phyloP scores from a whole-genome alignment of 2,329 filamentous ascomycete genomes.

The Pseudogymnoascus sp. region DNA sequence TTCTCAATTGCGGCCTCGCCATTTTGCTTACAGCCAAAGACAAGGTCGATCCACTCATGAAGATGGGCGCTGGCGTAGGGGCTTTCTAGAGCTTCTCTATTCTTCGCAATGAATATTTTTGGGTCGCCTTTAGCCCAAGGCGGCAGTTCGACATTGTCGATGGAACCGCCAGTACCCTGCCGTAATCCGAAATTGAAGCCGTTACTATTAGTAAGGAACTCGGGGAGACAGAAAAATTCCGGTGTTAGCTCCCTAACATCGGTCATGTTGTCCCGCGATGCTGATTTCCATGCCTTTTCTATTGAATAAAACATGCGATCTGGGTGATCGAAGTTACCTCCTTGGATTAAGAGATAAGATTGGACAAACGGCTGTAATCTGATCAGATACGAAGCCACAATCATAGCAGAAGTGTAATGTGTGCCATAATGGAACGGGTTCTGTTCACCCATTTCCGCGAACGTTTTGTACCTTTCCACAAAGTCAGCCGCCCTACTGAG shows the following conservation, averaged over 20 bases:
- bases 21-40: constrained; percentile 90
- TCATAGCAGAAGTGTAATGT: constrained; percentile 98
- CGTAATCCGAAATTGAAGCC: constrained; percentile 85
- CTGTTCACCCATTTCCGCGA: constrained; percentile 81
- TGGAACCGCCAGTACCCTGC: constrained; percentile 69
- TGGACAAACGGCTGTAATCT: constrained; percentile 93
- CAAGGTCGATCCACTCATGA: constrained; percentile 90
- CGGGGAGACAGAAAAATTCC: constrained; percentile 94
- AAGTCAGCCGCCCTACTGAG: constrained; percentile 68
- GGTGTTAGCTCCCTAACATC: constrained; percentile 93
- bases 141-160: constrained; percentile 82
- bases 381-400: constrained; percentile 92
- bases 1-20: constrained; percentile 87
- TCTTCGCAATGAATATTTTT: constrained; percentile 89
- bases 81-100: constrained; percentile 91
- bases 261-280: constrained; percentile 81
- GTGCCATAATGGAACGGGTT: constrained; percentile 93
- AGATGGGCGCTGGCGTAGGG: constrained; percentile 83
- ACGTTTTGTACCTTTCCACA: constrained; percentile 73
- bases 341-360: constrained; percentile 87
- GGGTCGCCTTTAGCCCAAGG: constrained; percentile 96
- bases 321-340: constrained; percentile 92
- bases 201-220: constrained; percentile 91
- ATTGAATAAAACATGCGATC: constrained; percentile 94
- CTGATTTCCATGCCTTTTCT: constrained; percentile 81